Evolutionary conservation across 495 filamentous ascomycete species (phyloP).

Genomic region (Tetracladium setigerum): DNA sequence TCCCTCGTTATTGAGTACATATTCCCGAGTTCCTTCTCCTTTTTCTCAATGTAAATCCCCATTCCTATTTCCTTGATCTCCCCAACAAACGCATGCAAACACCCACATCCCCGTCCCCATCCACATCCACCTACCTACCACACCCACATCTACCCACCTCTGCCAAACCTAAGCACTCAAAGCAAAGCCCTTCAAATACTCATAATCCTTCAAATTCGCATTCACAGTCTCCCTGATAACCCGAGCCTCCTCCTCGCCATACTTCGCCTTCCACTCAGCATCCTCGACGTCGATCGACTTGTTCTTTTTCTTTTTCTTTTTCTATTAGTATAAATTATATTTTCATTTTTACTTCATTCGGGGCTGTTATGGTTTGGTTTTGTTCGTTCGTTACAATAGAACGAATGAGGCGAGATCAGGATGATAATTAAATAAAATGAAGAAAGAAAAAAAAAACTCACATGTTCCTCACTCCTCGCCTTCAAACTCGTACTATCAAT

Average conservation of each 20-base stretch:
- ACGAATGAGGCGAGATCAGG: neutral
- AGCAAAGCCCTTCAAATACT: slow-evolving; percentile 86
- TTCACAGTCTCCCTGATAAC: slow-evolving; percentile 71
- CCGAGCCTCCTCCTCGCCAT: slow-evolving; percentile 66
- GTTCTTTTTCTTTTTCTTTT: slow-evolving; percentile 40
- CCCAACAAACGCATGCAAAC: too few species aligned
- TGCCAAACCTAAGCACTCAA: slow-evolving; percentile 36
- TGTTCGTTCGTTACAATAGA: too few species aligned
- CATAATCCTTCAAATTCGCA: slow-evolving; percentile 75
- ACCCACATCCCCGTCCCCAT: too few species aligned
- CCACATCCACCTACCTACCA: too few species aligned
- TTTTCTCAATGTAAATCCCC: too few species aligned
- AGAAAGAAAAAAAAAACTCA: slow-evolving; percentile 36
- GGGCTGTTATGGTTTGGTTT: too few species aligned
- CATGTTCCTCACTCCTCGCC: slow-evolving; percentile 51
- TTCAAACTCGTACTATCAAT: slow-evolving; percentile 69
- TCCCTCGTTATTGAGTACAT: too few species aligned
- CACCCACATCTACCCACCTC: too few species aligned
- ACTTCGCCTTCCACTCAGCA: slow-evolving; percentile 74
- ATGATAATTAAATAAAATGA: neutral
- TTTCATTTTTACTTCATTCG: neutral
- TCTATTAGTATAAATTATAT: too few species aligned
- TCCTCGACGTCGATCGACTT: slow-evolving; percentile 68
- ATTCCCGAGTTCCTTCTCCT: too few species aligned
- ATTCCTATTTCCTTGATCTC: too few species aligned